A percentile compares a stretch with the other conserved stretches of the same genome.
These are phyloP conservation scores for Neurospora sp. DNA, from an alignment of 495 filamentous ascomycete genomes.

Conservation along the genomic window DNA sequence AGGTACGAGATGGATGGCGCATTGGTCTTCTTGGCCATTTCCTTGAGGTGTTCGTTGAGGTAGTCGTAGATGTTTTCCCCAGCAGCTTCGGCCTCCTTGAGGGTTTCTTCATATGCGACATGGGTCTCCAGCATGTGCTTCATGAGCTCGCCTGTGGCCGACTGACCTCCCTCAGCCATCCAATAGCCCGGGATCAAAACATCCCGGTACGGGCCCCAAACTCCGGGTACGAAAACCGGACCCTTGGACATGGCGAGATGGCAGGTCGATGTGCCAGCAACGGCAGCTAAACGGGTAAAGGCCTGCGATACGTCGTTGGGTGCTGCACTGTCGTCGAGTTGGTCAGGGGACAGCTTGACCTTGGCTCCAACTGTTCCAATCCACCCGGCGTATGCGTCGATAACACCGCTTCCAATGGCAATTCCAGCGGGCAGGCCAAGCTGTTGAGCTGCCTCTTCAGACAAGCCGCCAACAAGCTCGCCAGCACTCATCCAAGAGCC, in stretches of 20 bases:
- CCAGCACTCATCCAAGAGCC: slow-evolving; percentile 83
- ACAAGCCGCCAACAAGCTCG: slow-evolving; percentile 75
- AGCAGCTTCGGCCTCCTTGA: slow-evolving; percentile 63
- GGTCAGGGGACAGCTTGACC: slow-evolving; percentile 55
- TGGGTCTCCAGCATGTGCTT: slow-evolving; percentile 93
- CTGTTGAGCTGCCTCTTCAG: slow-evolving; percentile 69
- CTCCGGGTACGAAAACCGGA: slow-evolving; percentile 82
- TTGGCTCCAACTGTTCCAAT: slow-evolving; percentile 97
- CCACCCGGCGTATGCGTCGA: slow-evolving; percentile 98
- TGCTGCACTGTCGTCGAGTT: slow-evolving; percentile 47
- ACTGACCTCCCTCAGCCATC: slow-evolving; percentile 96
- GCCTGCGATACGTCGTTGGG: slow-evolving; percentile 79
- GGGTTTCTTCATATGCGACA: slow-evolving; percentile 69
- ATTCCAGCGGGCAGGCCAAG: slow-evolving; percentile 82
- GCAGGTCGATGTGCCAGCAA: slow-evolving; percentile 94
- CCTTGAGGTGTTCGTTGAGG: slow-evolving; percentile 77
- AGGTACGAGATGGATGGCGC: slow-evolving; percentile 77
- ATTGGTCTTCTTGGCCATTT: slow-evolving; percentile 52
- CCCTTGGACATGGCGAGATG: slow-evolving; percentile 91
- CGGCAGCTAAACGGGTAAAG: slow-evolving; percentile 89
- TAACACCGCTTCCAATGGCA: slow-evolving; percentile 89
- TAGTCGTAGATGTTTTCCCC: slow-evolving; percentile 88
- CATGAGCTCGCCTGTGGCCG: slow-evolving; percentile 85
- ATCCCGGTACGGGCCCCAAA: slow-evolving; percentile 95
- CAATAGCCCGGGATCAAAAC: slow-evolving; percentile 83